Percentiles rank a stretch among this genome's conserved stretches.
phyloP scores from a whole-genome alignment of 2,329 filamentous ascomycete genomes.

The Fusarium pseudoanthophilum region DNA sequence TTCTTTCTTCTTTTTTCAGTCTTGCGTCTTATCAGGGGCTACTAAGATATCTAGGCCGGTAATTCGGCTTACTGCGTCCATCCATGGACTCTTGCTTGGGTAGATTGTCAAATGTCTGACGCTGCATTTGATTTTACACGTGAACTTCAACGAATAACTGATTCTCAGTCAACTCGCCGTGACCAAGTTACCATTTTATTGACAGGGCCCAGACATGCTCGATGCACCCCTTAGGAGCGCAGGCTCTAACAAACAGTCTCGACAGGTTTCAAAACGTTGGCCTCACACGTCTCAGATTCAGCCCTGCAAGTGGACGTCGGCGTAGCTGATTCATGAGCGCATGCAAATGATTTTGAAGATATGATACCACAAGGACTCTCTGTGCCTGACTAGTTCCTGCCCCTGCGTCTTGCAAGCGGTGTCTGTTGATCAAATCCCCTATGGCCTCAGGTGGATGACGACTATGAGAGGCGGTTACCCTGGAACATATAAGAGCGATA shows the following conservation, averaged over 20 bases:
- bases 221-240: background rate
- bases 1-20: background rate
- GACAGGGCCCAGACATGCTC: background rate
- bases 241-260: conserved; percentile 1
- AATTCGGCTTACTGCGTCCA: background rate
- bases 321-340: conserved; percentile 29
- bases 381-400: conserved; percentile 26
- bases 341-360: background rate
- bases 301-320: conserved; percentile 17
- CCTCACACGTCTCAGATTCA: conserved; percentile 38
- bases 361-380: conserved; percentile 22
- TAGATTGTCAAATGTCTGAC: background rate
- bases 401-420: conserved; percentile 31
- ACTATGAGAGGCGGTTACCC: background rate
- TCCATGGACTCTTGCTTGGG: conserved; percentile 6
- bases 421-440: conserved; percentile 6
- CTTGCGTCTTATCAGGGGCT: conserved; percentile 17
- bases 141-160: background rate
- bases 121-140: background rate
- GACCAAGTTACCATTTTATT: background rate
- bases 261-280: conserved; percentile 30
- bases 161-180: background rate
- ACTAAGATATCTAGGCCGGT: conserved; percentile 32
- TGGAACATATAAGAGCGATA: background rate
- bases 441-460: background rate